Base-by-base conservation (phyloP, 2,329 filamentous ascomycete species). In the Septoria petroselini region DNA sequence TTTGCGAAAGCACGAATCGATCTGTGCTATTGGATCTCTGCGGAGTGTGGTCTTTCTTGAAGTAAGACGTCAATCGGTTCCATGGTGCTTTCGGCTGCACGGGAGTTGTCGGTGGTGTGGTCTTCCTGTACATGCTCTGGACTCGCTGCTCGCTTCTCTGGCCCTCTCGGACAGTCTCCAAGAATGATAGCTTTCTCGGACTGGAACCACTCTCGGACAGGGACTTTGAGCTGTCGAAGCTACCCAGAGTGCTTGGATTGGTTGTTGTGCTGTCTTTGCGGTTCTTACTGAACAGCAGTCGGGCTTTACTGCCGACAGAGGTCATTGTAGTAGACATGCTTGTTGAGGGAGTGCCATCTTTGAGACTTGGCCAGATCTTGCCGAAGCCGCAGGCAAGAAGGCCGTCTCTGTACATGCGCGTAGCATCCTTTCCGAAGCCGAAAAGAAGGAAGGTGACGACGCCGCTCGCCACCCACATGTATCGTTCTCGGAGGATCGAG, bases 361-460 rank as follows among this genome's bases (percentile, higher is more conserved):
- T 48, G 4, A 57, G 41, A 11, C 49, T 29, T 23, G 62, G 63
- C 29, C 64, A 62, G 18, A 62, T 37, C 18, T 41, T 55, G 14
- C 54, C 64, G 30, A 77, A 54, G 0, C 75, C 74, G 19, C 76
- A 41, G n/a, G 63, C 65, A 18, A 69, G 54, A 37, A 77, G 60
- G 49, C 72, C 69, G 3, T 66, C 64, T 44, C 70, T 70, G 61
- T 84, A 84, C 65, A 80, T 76, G 18, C 70, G 68, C 3, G 71
- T 68, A 0, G 82, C 82, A 59, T 86, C 83, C 19, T 70, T 71
- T 23, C 83, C 83, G 12, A 82, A 76, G 7, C 84, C 83, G 57
- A 85, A 85, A 59, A 83, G 78, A n/a, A 77, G 44, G 61, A 86
- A 86, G 9, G 81, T 67, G 19, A 82, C 50, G 51, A 78, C 74